Base-by-base conservation (phyloP, 225 moss, liverwort and hornwort genomes). In the Pseudoscleropodium purum region DNA sequence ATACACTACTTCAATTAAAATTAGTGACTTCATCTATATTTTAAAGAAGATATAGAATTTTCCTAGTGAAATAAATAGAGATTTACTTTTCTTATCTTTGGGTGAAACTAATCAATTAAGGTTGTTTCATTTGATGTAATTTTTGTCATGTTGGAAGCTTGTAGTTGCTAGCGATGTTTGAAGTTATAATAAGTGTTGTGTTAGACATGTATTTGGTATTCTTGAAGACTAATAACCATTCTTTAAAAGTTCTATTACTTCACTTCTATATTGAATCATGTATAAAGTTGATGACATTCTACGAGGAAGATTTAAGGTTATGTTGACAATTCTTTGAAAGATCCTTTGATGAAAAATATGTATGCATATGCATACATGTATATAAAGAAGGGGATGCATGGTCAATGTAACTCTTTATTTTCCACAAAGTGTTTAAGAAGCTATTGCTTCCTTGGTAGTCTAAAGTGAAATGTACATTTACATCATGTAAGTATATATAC, bases 31-130 rank as follows among this genome's bases (percentile, higher is more conserved):
- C 5, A 17, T 56, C 2, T 0, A 24, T 11, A 52, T 79, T 15
- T 54, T 18, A 0, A 3, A 79, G 25, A 27, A 17, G n/a, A n/a
- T 17, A n/a, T 27, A 7, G 7, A 27, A n/a, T 79, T 2, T n/a
- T n/a, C 1, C 2, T n/a, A 0, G 17, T 11, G 12, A 27, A 57
- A 57, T 25, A 25, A n/a, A 1, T 56, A 79, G 7, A 57, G 4
- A 27, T 79, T 37, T 18, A 37, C n/a, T 45, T 75, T 75, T 7
- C 4, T 45, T 17, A 2, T 30, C 10, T 0, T 17, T 47, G 1
- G 18, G 0, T 75, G 0, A 4, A 1, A 31, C 7, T 45, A 31
- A 47, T 75, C 8, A 75, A 30, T 47, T 0, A 18, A 3, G 2
- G 2, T 47, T 18, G 6, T 30, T 6, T 47, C 11, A 31, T 75